These are phyloP conservation scores for Grosmannia penicillata DNA, from an alignment of 2,329 filamentous ascomycete genomes.

Conservation along the genomic window DNA sequence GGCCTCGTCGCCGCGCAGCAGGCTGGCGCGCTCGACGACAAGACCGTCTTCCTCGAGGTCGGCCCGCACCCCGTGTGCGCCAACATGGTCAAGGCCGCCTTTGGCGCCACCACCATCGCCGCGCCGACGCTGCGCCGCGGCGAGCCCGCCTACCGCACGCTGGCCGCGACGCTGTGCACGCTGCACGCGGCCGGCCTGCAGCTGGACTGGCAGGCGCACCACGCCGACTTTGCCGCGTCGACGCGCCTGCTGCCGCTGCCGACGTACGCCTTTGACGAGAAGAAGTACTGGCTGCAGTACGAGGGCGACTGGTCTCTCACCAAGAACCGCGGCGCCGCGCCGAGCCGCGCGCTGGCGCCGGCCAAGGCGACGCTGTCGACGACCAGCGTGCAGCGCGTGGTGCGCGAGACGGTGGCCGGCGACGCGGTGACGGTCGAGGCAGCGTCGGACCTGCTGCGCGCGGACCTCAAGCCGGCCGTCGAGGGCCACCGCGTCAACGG, in stretches of 20 bases:
- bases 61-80: slow-evolving; percentile 60
- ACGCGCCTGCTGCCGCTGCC: slow-evolving; percentile 45
- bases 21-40: slow-evolving; percentile 44
- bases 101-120: slow-evolving; percentile 37
- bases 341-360: slow-evolving; percentile 15
- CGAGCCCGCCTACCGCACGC: slow-evolving; percentile 49
- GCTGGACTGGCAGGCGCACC: slow-evolving; percentile 58
- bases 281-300: slow-evolving; percentile 54
- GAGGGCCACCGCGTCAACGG: slow-evolving; percentile 55
- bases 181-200: slow-evolving; percentile 46
- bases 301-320: slow-evolving; percentile 56
- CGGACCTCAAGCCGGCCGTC: slow-evolving; percentile 45
- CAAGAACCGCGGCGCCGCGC: slow-evolving; percentile 45
- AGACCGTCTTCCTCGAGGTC: slow-evolving; percentile 57
- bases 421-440: slow-evolving; percentile 45
- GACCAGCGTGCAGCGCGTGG: slow-evolving; percentile 49
- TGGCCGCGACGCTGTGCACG: slow-evolving; percentile 39
- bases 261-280: slow-evolving; percentile 56
- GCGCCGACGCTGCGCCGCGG: slow-evolving; percentile 47
- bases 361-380: slow-evolving; percentile 44
- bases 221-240: slow-evolving; percentile 29
- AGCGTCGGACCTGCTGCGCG: slow-evolving; percentile 50
- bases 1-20: slow-evolving; percentile 45
- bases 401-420: slow-evolving; percentile 46
- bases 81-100: slow-evolving; percentile 51